Evolutionary conservation across 305 asterid species (phyloP), one percentile per base, ranked within the genome.

Genomic region (Fraxinus angustifolia): DNA sequence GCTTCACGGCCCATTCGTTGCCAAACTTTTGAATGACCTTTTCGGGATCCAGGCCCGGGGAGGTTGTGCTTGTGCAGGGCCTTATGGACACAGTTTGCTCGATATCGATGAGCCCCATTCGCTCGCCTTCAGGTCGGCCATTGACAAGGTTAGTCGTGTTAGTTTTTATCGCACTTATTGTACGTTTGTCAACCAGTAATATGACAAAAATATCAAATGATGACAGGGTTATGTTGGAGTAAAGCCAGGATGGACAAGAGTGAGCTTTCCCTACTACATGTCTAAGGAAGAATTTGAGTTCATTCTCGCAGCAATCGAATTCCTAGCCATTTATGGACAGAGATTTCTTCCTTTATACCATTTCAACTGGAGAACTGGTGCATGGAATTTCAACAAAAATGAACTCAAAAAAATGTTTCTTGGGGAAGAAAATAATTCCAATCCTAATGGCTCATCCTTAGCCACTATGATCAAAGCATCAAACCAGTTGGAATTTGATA

Each of bases 11-110:
- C 84, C 93, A 11, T 92, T 88, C 45, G 92, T 90, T 3, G 92
- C 94, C 53, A 92, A 91, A 56, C 91, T 91, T 21, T 85, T 92
- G 11, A 92, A 91, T 35, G 94, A 92, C 81, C 82, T 91, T 0
- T 92, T 92, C 36, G 94, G 97, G n/a, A 90, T 92, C 75, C 94
- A 91, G 62, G 89, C 97, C 35, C 92, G 97, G 36, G 97, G 96
- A 1, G 93, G 97, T 0, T 93, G 97, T 72, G 93, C 94, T 31
- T 93, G 97, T 36, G 97, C 97, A 0, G 90, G 93, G 58, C 93
- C 97, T 2, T 93, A 93, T 40, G 97, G 89, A 0, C 97, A 91
- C 78, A 75, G 71, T 12, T 83, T 91, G 84, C 94, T 93, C 77
- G 50, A 84, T 0, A 62, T 93, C 16, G 86, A 83, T 14, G 81